Base-by-base conservation (phyloP, 2,329 filamentous ascomycete genomes). In the Colletotrichum spinosum region DNA sequence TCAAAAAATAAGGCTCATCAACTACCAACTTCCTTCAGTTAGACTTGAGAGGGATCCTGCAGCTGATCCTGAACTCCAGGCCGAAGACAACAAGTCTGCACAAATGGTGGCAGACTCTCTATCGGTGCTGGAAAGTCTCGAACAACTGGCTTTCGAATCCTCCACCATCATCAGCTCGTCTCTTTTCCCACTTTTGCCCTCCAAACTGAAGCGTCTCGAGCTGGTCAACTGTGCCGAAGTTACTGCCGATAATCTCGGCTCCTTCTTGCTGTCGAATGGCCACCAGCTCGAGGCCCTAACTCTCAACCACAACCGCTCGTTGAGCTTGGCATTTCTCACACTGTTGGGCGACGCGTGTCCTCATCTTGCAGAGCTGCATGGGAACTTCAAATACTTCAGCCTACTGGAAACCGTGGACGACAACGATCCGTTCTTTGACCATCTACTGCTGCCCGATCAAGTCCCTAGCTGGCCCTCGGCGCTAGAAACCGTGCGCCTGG, bases 341-440 rank as follows among this genome's bases (percentile, higher is more conserved):
- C 77, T 84, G 34, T 78, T 98, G 50, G 88, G 86, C 15, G 75
- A 79, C 4, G 84, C 86, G 2, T 97, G 94, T 72, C 92, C 93
- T 0, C 82, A 84, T 4, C 82, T 98, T 6, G 83, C 90, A 71
- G 84, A 86, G 33, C 81, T 98, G 44, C 86, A 85, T 53, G 90
- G 97, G 84, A 92, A 97, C 70, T 80, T 97, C 55, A 90, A 88
- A 12, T 96, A 94, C 72, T 94, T 89, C 77, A 91, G 90, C 68
- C 86, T 89, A 45, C 88, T 92, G 64, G 82, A 85, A 56, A 86
- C 85, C 52, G 88, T 89, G 69, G 87, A 88, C 53, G 92, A 96
- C 71, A 88, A 90, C 1, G 89, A 93, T 63, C 93, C 94, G 0
- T 83, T 89, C 53, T 97, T 94, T 72, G 87, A 91, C 1, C 80